Evolutionary conservation across 352 stramenopile genomes (phyloP).

Genomic region (Phytophthora sansomeana): DNA sequence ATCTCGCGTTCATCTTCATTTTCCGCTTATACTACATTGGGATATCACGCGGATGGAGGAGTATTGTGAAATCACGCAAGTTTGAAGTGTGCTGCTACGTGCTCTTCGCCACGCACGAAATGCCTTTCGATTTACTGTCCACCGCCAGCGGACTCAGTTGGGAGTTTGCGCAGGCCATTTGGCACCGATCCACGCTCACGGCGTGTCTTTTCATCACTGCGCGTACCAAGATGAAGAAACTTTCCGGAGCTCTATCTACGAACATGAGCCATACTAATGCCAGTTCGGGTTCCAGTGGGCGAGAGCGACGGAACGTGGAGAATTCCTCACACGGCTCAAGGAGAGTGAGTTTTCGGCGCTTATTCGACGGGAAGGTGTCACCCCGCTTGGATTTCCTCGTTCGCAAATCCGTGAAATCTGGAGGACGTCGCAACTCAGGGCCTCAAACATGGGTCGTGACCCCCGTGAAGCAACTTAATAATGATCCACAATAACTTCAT

Average conservation of each 20-base stretch:
- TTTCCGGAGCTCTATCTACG: not conserved
- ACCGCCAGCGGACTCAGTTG: constrained; percentile 39
- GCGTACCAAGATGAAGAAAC: constrained; percentile 22
- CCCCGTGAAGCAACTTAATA: not conserved
- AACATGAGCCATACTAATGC: not conserved
- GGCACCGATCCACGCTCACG: constrained; percentile 44
- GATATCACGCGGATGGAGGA: constrained; percentile 35
- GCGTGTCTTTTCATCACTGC: constrained; percentile 44
- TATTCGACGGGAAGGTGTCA: constrained; percentile 18
- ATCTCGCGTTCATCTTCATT: constrained; percentile 39
- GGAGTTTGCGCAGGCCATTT: constrained; percentile 52
- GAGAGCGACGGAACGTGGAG: not conserved
- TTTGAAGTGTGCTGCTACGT: constrained; percentile 38
- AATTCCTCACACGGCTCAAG: not conserved
- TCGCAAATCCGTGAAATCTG: constrained; percentile 24
- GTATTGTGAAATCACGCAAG: constrained; percentile 33
- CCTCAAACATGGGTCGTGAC: constrained; percentile 10
- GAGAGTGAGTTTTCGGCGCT: constrained; percentile 24
- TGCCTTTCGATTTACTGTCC: constrained; percentile 42
- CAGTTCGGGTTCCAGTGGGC: constrained; percentile 12
- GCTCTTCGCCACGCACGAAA: constrained; percentile 51
- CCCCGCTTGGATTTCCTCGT: constrained; percentile 1
- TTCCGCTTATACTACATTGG: constrained; percentile 51
- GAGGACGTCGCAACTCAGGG: constrained; percentile 1
- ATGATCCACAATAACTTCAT: not conserved